These are phyloP conservation scores for Pseudoneurospora amorphoporcata DNA, from an alignment of 495 filamentous ascomycete genomes.

Conservation along the genomic window DNA sequence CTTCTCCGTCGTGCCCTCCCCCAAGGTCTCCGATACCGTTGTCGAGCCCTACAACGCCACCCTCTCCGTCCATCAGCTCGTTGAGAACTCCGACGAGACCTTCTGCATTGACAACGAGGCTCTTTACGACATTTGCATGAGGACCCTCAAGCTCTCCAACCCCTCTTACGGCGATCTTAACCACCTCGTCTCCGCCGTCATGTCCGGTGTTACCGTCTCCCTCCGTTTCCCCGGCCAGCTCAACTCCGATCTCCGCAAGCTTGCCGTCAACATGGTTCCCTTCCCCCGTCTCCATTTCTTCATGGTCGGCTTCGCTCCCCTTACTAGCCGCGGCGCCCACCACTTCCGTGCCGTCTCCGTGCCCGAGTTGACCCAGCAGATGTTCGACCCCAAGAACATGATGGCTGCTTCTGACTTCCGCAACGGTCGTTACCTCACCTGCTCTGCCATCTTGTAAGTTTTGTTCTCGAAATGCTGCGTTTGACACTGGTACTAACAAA, in stretches of 20 bases:
- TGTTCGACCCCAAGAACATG: conserved; percentile 99
- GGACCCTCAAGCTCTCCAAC: conserved; percentile 95
- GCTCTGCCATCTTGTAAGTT: conserved; percentile 87
- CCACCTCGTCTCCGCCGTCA: conserved; percentile 98
- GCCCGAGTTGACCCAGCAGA: conserved; percentile 98
- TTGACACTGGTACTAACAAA: conserved; percentile 18
- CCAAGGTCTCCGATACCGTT: conserved; percentile 99
- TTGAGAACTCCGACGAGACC: conserved; percentile 99
- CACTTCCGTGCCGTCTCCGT: conserved; percentile 96
- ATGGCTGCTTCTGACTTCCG: conserved; percentile 99
- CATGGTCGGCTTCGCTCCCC: conserved; percentile 99
- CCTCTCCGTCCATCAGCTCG: conserved; percentile 96
- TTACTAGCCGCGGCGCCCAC: conserved; percentile 90
- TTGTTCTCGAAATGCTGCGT: not conserved
- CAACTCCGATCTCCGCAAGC: conserved; percentile 98
- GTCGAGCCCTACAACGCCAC: conserved; percentile 99
- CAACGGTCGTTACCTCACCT: conserved; percentile 98
- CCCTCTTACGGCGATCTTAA: conserved; percentile 99
- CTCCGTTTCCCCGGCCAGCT: conserved; percentile 99
- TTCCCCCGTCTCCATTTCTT: conserved; percentile 99
- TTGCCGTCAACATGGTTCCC: conserved; percentile 99
- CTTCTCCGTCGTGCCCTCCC: conserved; percentile 98
- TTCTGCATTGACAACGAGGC: conserved; percentile 99
- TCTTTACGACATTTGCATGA: conserved; percentile 99
- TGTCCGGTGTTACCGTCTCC: conserved; percentile 98